Evolutionary conservation across 805 yeast genomes (phyloP), one percentile per base, ranked within the genome.

Genomic region (Phaffomyces opuntiae): DNA sequence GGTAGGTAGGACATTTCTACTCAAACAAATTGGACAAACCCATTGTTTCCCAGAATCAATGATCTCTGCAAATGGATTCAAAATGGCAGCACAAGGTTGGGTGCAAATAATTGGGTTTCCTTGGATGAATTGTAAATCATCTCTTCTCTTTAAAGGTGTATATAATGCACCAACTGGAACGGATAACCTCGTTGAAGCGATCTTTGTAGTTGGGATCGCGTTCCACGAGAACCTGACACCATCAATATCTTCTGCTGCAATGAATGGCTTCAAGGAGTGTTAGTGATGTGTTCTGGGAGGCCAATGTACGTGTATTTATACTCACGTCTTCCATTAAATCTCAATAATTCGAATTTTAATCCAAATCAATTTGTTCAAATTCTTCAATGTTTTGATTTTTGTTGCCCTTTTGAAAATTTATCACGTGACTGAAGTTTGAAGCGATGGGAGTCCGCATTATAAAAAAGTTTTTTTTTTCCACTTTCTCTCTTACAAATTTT

Each of bases 211-310:
- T 7, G 86, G 85, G 13, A 81, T 62, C 9, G 69, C 66, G 53
- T 77, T 80, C 83, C 87, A 81, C 9, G 83, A 68, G 56, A 78
- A 70, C 42, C 87, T 66, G 38, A 80, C 74, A 14, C 86, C 87
- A 46, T 80, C 81, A 16, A 57, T 33, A 43, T 56, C 61, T 34
- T 56, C 60, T 9, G 48, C 53, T 12, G 52, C 46, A 2, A 50
- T 45, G 31, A 43, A 51, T 21, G 40, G 47, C 44, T 44, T 19
- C 7, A 11, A 8, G 3, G 2, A 1, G 13, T 8, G 45, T 46
- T 46, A 45, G 45, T 45, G 34, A 16, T 12, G 11, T 16, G 11
- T 5, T n/a, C 9, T 6, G 5, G 7, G 24, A 6, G 24, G 11
- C 5, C 12, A n/a, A n/a, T n/a, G 12, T 3, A 9, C 1, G 19